Percentiles rank a stretch among this genome's conserved stretches.
These are phyloP conservation scores for Leucaena leucocephala DNA, from an alignment of 306 rosid genomes.

Conservation along the genomic window DNA sequence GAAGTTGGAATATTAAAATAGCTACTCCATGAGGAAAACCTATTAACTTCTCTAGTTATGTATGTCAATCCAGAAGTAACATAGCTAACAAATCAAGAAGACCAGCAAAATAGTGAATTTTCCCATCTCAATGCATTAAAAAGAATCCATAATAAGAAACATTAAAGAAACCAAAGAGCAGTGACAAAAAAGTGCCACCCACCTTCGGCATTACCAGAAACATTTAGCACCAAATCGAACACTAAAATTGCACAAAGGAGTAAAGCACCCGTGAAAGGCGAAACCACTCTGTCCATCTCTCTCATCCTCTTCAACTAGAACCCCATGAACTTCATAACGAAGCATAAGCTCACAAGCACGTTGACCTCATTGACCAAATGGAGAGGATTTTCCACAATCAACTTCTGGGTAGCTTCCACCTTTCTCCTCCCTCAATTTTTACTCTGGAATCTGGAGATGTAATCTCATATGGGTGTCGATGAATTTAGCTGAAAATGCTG, in stretches of 20 bases:
- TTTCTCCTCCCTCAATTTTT: not conserved
- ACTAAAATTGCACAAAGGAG: slow-evolving; percentile 22
- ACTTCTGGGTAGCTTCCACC: slow-evolving; percentile 4
- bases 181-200: slow-evolving; percentile 14
- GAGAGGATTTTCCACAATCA: slow-evolving; percentile 6
- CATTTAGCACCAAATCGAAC: slow-evolving; percentile 29
- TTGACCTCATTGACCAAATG: slow-evolving; percentile 34
- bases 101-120: not conserved
- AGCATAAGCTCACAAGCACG: slow-evolving; percentile 20
- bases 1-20: not conserved
- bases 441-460: not conserved
- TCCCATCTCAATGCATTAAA: not conserved
- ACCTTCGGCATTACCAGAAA: slow-evolving; percentile 43
- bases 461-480: slow-evolving; percentile 7
- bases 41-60: not conserved
- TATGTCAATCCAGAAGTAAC: not conserved
- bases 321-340: slow-evolving; percentile 21
- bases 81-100: not conserved
- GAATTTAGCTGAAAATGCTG: slow-evolving; percentile 1
- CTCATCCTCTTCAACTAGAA: slow-evolving; percentile 13
- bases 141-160: not conserved
- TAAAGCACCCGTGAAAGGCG: slow-evolving; percentile 25
- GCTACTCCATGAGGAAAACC: not conserved
- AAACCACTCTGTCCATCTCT: slow-evolving; percentile 34
- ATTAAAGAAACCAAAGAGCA: not conserved